phyloP scores from a whole-genome alignment of 108 stramenopile genomes.

The Thalassiosira profunda region DNA sequence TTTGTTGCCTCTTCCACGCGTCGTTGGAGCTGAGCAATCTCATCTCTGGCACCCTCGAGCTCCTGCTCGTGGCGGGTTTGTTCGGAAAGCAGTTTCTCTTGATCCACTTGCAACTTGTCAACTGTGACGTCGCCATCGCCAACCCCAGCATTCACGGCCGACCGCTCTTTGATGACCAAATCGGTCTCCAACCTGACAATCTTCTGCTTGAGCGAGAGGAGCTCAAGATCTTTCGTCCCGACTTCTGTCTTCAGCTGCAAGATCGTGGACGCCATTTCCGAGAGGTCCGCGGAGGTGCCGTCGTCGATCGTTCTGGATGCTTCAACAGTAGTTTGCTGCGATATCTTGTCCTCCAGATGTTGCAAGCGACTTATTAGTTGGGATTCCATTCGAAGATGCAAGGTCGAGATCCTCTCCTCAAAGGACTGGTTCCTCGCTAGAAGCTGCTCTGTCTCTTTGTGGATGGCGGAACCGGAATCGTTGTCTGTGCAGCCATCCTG shows the following conservation, averaged over 20 bases:
- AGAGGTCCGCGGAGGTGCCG: slow-evolving; percentile 1
- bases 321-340: slow-evolving; percentile 17
- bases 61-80: slow-evolving; percentile 16
- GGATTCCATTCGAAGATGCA: slow-evolving; percentile 48
- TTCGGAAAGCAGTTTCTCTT: background rate
- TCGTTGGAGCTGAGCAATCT: slow-evolving; percentile 14
- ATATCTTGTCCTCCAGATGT: slow-evolving; percentile 40
- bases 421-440: slow-evolving; percentile 20
- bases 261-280: slow-evolving; percentile 23
- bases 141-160: slow-evolving; percentile 2
- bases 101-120: background rate
- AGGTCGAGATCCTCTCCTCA: slow-evolving; percentile 33
- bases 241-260: slow-evolving; percentile 36
- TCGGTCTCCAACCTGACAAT: slow-evolving; percentile 24
- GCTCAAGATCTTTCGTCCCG: slow-evolving; percentile 50
- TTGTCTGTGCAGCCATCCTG: too few species aligned
- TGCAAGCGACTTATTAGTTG: slow-evolving; percentile 43
- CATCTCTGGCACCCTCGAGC: slow-evolving; percentile 16
- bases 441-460: background rate
- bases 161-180: background rate
- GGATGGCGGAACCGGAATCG: too few species aligned
- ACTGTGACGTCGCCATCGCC: slow-evolving; percentile 30
- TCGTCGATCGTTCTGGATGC: background rate
- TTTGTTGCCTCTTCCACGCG: slow-evolving; percentile 1
- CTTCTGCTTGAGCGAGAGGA: slow-evolving; percentile 37